phyloP scores from a whole-genome alignment of 1,139 yeast genomes.

The Kodamaea ohmeri region DNA sequence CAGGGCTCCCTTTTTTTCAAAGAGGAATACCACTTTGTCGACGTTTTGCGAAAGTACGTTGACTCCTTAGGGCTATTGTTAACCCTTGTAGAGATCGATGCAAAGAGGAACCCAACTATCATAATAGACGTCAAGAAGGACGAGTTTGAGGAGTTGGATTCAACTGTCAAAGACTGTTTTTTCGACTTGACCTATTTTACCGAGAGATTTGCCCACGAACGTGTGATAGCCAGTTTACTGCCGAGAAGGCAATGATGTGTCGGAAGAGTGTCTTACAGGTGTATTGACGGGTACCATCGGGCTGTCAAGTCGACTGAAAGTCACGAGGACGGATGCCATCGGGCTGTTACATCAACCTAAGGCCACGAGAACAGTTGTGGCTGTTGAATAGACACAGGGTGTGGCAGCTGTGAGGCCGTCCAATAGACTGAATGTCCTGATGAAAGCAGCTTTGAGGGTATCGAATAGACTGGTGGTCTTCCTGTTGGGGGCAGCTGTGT shows the following conservation, averaged over 20 bases:
- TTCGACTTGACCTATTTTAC: slow-evolving; percentile 17
- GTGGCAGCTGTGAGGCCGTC: too few relatives aligned
- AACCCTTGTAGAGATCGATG: slow-evolving; percentile 6
- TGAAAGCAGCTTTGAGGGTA: too few relatives aligned
- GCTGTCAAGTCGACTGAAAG: too few relatives aligned
- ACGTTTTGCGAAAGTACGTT: slow-evolving; percentile 13
- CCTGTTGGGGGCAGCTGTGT: too few relatives aligned
- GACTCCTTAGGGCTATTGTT: slow-evolving; percentile 10
- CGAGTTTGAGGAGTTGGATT: slow-evolving; percentile 17
- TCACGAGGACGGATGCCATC: too few relatives aligned
- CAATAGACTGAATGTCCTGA: too few relatives aligned
- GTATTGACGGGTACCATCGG: not conserved
- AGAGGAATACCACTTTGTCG: slow-evolving; percentile 18
- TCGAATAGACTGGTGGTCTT: too few relatives aligned
- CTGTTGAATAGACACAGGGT: too few relatives aligned
- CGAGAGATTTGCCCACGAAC: slow-evolving; percentile 17
- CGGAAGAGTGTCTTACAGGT: not conserved
- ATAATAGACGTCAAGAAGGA: slow-evolving; percentile 12
- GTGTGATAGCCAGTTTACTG: slow-evolving; percentile 8
- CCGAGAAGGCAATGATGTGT: not conserved
- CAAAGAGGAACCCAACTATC: slow-evolving; percentile 4
- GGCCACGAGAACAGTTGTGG: too few relatives aligned
- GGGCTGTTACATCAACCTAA: too few relatives aligned
- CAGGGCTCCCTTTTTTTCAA: slow-evolving; percentile 12
- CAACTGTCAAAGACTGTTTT: slow-evolving; percentile 16